These are phyloP conservation scores for Quercus dentata DNA, from an alignment of 306 rosid species.

Conservation along the genomic window DNA sequence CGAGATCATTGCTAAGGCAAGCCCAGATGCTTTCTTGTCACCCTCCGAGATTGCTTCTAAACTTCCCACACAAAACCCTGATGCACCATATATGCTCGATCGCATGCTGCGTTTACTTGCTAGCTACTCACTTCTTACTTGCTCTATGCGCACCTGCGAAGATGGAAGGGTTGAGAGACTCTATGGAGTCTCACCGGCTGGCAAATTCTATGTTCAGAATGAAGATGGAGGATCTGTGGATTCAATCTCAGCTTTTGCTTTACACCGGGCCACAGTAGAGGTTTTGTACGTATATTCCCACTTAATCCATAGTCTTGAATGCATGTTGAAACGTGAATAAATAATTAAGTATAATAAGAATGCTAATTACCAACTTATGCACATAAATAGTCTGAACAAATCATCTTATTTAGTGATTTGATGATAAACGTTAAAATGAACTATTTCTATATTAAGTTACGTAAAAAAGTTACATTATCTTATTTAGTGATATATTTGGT, in stretches of 20 bases:
- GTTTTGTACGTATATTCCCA: constrained; percentile 7
- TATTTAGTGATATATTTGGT: too few relatives aligned
- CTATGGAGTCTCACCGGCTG: constrained; percentile 5
- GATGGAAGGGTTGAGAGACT: too few relatives aligned
- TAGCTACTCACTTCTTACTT: constrained; percentile 12
- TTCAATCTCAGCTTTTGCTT: neutral
- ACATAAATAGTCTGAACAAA: too few relatives aligned
- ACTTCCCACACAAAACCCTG: neutral
- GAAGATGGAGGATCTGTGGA: constrained; percentile 1
- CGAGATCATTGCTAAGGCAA: constrained; percentile 16
- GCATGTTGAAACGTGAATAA: too few relatives aligned
- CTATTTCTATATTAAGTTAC: too few relatives aligned
- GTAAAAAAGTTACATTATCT: too few relatives aligned
- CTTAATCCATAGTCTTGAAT: neutral
- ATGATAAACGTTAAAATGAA: too few relatives aligned
- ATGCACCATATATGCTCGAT: constrained; percentile 9
- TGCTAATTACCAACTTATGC: too few relatives aligned
- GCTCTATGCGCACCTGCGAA: neutral
- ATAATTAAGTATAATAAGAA: too few relatives aligned
- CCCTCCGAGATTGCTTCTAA: constrained; percentile 22
- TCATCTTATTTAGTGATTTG: too few relatives aligned
- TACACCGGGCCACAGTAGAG: neutral
- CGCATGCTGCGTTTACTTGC: constrained; percentile 27
- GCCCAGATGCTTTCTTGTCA: constrained; percentile 10
- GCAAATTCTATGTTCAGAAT: constrained; percentile 19